Conservation (phyloP, 768 basidiomycete genomes). For the Phanerochaete carnosa region DNA sequence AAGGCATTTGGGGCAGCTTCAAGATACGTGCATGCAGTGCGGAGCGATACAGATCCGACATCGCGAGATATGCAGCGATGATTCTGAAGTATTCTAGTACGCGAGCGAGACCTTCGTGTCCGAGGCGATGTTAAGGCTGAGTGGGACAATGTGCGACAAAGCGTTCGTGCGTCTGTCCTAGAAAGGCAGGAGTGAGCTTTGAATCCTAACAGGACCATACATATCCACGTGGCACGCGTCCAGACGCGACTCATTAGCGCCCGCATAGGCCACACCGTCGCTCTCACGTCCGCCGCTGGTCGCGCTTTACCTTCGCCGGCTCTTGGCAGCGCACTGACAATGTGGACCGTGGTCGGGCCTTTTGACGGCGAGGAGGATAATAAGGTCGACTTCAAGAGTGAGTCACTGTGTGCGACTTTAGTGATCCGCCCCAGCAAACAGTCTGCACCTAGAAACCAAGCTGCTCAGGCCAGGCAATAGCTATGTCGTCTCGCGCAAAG, state of each 20-base stretch:
- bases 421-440: neutral
- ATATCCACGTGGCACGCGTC: conserved; percentile 5
- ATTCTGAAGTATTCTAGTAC: neutral
- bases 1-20: conserved; percentile 64
- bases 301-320: neutral
- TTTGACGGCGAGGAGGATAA: conserved; percentile 42
- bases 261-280: neutral
- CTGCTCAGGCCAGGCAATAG: conserved; percentile 57
- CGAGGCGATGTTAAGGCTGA: no score
- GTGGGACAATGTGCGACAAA: no score
- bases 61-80: conserved; percentile 20
- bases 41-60: conserved; percentile 76
- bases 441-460: conserved; percentile 41
- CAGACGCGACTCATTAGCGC: conserved; percentile 5
- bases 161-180: neutral
- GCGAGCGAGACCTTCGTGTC: neutral
- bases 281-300: neutral
- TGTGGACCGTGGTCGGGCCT: conserved; percentile 57
- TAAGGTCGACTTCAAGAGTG: conserved; percentile 39
- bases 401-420: conserved; percentile 5
- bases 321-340: conserved; percentile 17
- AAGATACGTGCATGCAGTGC: conserved; percentile 73
- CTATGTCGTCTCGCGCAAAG: conserved; percentile 59
- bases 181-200: conserved; percentile 2
- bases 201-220: conserved; percentile 1